Evolutionary conservation across 441 rosid species (phyloP).

Genomic region (Bruguiera hainesii): DNA sequence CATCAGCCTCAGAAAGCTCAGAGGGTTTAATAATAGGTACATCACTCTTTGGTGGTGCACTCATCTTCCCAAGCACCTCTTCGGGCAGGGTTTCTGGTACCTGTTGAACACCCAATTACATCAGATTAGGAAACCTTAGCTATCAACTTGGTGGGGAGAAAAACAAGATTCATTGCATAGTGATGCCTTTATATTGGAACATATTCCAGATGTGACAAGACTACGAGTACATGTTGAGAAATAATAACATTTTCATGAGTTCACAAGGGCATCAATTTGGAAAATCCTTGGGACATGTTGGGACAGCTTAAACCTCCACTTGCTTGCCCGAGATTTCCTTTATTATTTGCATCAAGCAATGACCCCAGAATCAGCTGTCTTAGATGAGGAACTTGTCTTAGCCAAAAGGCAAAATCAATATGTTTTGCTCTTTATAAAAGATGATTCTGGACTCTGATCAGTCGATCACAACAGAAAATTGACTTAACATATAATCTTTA

Average conservation of each 20-base stretch:
- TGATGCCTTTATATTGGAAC: no score
- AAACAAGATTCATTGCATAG: not conserved
- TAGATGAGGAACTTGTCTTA: not conserved
- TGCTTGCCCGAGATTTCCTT: not conserved
- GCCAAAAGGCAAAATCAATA: not conserved
- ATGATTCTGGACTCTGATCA: not conserved
- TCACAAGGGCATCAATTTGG: not conserved
- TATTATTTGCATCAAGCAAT: not conserved
- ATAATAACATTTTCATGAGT: not conserved
- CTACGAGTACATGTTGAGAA: not conserved
- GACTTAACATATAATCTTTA: no score
- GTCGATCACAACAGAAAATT: not conserved
- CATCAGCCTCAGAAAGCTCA: conserved; percentile 90
- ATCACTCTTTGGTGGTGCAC: conserved; percentile 84
- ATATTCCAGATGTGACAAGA: not conserved
- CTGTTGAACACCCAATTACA: conserved; percentile 27
- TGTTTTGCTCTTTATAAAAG: not conserved
- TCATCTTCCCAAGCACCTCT: conserved; percentile 81
- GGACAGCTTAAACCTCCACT: not conserved
- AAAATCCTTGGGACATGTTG: not conserved
- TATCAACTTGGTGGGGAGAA: not conserved
- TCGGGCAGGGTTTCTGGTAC: conserved; percentile 88
- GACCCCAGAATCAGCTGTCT: not conserved
- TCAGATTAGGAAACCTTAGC: not conserved
- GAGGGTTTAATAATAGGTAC: conserved; percentile 65